Conservation (phyloP, 495 filamentous ascomycete species). For the Barbatosphaeria neglecta region DNA sequence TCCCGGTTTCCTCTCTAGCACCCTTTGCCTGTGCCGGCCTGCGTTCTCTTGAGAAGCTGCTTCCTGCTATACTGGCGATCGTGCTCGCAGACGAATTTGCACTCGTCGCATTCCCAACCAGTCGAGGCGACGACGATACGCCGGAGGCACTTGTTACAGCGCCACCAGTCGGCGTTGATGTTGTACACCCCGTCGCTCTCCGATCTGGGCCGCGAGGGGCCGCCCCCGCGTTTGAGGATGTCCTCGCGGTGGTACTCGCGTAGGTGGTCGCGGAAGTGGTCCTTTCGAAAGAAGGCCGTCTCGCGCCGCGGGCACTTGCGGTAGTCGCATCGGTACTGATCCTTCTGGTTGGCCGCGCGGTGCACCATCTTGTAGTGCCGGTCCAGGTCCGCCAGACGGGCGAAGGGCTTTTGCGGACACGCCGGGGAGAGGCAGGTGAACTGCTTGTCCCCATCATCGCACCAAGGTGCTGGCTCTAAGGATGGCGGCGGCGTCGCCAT, state of each 20-base stretch:
- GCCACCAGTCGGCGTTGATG: constrained; percentile 31
- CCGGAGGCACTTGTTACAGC: constrained; percentile 32
- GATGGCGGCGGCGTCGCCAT: not conserved
- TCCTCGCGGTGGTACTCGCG: constrained; percentile 40
- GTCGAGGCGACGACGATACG: constrained; percentile 19
- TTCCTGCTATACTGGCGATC: constrained; percentile 12
- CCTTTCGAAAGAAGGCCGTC: constrained; percentile 26
- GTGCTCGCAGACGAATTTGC: constrained; percentile 26
- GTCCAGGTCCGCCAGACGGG: constrained; percentile 35
- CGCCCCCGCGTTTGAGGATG: constrained; percentile 21
- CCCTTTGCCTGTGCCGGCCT: too few species aligned
- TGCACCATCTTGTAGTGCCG: constrained; percentile 33
- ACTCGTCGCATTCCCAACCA: constrained; percentile 28
- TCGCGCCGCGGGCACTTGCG: constrained; percentile 22
- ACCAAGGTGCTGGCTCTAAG: too few species aligned
- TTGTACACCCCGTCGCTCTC: constrained; percentile 7
- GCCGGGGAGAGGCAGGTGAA: constrained; percentile 15
- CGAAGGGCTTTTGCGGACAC: constrained; percentile 24
- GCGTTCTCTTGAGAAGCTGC: not conserved
- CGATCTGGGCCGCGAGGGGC: not conserved
- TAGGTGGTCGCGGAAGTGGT: constrained; percentile 39
- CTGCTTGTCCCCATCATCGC: constrained; percentile 4
- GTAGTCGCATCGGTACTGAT: constrained; percentile 29
- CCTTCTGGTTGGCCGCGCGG: constrained; percentile 17
- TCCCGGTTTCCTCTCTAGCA: too few species aligned